phyloP scores from a whole-genome alignment of 2,329 filamentous ascomycete species.

The Magnaporthales sp. region DNA sequence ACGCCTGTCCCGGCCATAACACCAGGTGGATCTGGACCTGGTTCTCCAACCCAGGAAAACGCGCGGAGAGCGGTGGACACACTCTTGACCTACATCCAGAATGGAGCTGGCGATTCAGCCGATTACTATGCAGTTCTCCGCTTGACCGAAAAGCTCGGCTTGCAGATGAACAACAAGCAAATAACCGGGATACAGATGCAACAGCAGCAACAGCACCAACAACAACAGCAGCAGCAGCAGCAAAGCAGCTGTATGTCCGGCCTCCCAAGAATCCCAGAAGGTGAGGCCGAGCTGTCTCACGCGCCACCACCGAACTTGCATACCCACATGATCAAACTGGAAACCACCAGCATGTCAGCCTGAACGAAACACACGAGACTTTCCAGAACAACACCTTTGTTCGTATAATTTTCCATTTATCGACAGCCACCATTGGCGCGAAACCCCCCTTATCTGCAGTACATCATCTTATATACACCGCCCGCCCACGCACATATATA shows the following conservation, averaged over 20 bases:
- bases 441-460: neutral
- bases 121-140: conserved; percentile 74
- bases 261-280: conserved; percentile 46
- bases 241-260: conserved; percentile 32
- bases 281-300: conserved; percentile 41
- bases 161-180: conserved; percentile 41
- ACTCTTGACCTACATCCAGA: conserved; percentile 72
- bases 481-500: neutral
- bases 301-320: conserved; percentile 17
- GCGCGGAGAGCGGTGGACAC: conserved; percentile 74
- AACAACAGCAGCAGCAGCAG: conserved; percentile 11
- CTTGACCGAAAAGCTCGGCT: conserved; percentile 75
- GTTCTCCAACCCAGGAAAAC: conserved; percentile 74
- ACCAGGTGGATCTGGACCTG: conserved; percentile 47
- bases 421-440: neutral
- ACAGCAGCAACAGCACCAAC: conserved; percentile 12
- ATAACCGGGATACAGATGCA: conserved; percentile 8
- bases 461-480: neutral
- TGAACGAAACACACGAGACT: conserved; percentile 8
- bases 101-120: conserved; percentile 64
- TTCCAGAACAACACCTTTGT: neutral
- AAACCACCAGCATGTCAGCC: conserved; percentile 23
- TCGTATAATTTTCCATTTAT: neutral
- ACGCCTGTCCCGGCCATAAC: conserved; percentile 22
- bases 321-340: conserved; percentile 19